These are phyloP conservation scores for Nephelium lappaceum DNA, from an alignment of 345 rosid genomes.

Conservation along the genomic window DNA sequence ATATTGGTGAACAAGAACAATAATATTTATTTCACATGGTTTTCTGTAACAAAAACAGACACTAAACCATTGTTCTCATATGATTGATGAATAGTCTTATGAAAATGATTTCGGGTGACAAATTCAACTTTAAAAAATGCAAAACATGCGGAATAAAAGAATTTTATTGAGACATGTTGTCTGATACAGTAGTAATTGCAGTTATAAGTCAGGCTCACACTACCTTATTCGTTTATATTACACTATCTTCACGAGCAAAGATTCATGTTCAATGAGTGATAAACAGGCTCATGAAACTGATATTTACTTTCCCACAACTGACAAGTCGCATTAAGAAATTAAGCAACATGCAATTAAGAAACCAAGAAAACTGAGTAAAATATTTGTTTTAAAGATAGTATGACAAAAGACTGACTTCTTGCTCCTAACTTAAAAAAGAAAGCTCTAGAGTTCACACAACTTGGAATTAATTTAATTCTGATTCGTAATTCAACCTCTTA, in stretches of 20 bases:
- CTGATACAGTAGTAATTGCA: not conserved
- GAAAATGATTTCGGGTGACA: constrained; percentile 3
- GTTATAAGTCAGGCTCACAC: constrained; percentile 14
- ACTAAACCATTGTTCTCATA: not conserved
- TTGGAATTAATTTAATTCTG: constrained; percentile 9
- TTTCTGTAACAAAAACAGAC: not conserved
- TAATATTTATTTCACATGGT: constrained; percentile 10
- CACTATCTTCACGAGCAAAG: not conserved
- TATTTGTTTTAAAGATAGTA: constrained; percentile 7
- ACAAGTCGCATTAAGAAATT: not conserved
- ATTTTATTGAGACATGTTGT: not conserved
- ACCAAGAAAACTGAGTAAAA: not conserved
- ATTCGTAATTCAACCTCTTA: not conserved
- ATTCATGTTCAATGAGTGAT: not conserved
- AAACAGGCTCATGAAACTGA: not conserved
- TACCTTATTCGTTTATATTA: constrained; percentile 1
- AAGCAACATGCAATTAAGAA: not conserved
- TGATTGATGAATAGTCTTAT: constrained; percentile 9
- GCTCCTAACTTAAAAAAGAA: constrained; percentile 9
- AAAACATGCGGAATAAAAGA: not conserved
- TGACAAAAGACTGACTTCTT: constrained; percentile 8
- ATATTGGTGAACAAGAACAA: not conserved
- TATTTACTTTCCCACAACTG: not conserved
- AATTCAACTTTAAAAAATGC: constrained; percentile 11
- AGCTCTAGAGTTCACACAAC: not conserved